These are phyloP conservation scores for Chlamydomonas sphaeroides DNA, from an alignment of 139 green algal genomes.

Conservation along the genomic window DNA sequence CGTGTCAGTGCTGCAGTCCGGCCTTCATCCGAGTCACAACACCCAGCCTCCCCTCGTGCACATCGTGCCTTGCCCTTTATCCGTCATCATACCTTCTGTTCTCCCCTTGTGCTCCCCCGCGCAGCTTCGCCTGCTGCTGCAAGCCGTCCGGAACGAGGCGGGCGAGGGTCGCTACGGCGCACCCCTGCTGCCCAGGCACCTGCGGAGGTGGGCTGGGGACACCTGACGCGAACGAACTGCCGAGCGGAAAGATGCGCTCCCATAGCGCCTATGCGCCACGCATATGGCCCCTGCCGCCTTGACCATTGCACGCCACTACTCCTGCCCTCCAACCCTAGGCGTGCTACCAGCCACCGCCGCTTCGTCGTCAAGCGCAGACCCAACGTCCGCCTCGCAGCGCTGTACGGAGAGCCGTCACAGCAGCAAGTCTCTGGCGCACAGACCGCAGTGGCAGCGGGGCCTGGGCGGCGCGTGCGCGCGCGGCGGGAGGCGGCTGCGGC, in stretches of 20 bases:
- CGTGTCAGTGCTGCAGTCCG: too few relatives aligned
- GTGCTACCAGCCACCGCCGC: constrained; percentile 47
- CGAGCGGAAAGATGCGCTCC: too few relatives aligned
- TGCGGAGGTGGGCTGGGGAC: constrained; percentile 24
- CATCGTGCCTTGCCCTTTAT: too few relatives aligned
- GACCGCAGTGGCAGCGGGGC: not conserved
- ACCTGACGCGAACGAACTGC: too few relatives aligned
- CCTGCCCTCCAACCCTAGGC: constrained; percentile 6
- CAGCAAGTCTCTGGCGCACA: not conserved
- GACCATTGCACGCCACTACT: too few relatives aligned
- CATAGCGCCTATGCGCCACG: not conserved
- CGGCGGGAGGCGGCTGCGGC: not conserved
- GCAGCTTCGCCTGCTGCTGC: not conserved
- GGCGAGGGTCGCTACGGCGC: constrained; percentile 25
- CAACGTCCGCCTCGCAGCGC: constrained; percentile 36
- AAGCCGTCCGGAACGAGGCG: not conserved
- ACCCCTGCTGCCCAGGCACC: constrained; percentile 41
- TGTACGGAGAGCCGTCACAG: not conserved
- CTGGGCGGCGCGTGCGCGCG: not conserved
- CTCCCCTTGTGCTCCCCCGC: too few relatives aligned
- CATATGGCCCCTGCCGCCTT: not conserved
- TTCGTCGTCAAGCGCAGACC: not conserved
- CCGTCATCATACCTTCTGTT: too few relatives aligned
- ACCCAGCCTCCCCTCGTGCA: too few relatives aligned
- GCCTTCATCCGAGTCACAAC: too few relatives aligned